Conservation (phyloP, 2,329 filamentous ascomycete species). For the Trichoderma sp. region DNA sequence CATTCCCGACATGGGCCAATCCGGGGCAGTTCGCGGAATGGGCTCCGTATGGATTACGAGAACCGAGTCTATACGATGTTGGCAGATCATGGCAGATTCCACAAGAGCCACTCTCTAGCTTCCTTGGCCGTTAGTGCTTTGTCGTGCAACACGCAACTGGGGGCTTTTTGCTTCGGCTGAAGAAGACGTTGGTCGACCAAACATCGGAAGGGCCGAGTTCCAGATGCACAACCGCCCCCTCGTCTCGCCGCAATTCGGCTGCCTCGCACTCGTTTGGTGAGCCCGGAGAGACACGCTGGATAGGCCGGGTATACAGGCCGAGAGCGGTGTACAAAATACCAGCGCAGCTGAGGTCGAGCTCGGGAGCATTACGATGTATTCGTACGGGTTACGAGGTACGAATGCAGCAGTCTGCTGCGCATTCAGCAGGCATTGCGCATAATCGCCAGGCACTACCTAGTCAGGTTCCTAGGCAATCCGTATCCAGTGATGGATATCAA, state of each 20-base stretch:
- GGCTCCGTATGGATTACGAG: not conserved
- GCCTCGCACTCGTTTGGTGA: not conserved
- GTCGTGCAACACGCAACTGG: not conserved
- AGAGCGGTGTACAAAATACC: not conserved
- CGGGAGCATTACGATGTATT: not conserved
- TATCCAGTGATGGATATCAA: not conserved
- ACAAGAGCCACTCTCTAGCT: not conserved
- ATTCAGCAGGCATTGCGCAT: not conserved
- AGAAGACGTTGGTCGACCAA: not conserved
- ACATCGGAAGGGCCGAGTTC: not conserved
- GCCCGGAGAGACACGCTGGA: not conserved
- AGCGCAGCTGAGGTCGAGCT: not conserved
- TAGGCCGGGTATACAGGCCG: not conserved
- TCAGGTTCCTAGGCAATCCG: not conserved
- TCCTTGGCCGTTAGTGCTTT: not conserved
- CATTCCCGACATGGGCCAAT: not conserved
- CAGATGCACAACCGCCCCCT: not conserved
- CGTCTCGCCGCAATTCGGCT: not conserved
- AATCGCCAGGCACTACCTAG: not conserved
- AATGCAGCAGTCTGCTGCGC: not conserved
- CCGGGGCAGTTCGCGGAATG: not conserved
- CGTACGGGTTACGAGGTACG: not conserved
- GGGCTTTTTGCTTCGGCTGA: not conserved
- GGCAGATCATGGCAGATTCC: constrained; percentile 2
- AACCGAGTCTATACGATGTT: not conserved